phyloP scores from a whole-genome alignment of 2,329 filamentous ascomycete species.

The Epichloe hybrida region DNA sequence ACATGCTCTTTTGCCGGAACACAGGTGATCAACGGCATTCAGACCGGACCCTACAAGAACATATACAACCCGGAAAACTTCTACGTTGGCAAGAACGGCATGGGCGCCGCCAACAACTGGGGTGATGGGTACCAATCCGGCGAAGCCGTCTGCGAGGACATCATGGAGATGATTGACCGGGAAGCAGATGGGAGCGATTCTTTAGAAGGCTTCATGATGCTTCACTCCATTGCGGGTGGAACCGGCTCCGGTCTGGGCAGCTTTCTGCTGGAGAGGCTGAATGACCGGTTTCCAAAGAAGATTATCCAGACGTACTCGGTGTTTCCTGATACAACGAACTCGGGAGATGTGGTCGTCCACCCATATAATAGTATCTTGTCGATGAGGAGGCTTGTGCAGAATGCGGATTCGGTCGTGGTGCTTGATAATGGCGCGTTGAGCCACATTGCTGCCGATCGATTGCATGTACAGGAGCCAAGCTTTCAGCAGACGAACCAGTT shows the following conservation, averaged over 20 bases:
- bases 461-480: slow-evolving; percentile 90
- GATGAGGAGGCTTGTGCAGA: slow-evolving; percentile 82
- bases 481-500: slow-evolving; percentile 97
- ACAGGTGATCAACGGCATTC: slow-evolving; percentile 77
- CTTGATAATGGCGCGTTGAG: slow-evolving; percentile 91
- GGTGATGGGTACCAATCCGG: slow-evolving; percentile 90
- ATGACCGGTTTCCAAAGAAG: slow-evolving; percentile 97
- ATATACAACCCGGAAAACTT: slow-evolving; percentile 99
- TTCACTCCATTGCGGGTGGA: slow-evolving; percentile 94
- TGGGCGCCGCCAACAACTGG: slow-evolving; percentile 96
- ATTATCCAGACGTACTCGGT: slow-evolving; percentile 98
- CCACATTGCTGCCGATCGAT: slow-evolving; percentile 81
- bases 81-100: slow-evolving; percentile 86
- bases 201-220: slow-evolving; percentile 96
- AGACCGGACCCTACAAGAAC: slow-evolving; percentile 88
- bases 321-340: slow-evolving; percentile 83
- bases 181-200: slow-evolving; percentile 97
- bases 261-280: slow-evolving; percentile 86
- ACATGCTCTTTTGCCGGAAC: neutral
- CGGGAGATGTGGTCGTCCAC: slow-evolving; percentile 86
- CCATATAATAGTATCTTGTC: slow-evolving; percentile 95
- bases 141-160: slow-evolving; percentile 84
- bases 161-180: slow-evolving; percentile 98
- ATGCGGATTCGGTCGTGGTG: slow-evolving; percentile 94
- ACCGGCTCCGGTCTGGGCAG: slow-evolving; percentile 94